Conservation (phyloP, 1,139 yeast genomes). For the Debaryomycetaceae sp. region DNA sequence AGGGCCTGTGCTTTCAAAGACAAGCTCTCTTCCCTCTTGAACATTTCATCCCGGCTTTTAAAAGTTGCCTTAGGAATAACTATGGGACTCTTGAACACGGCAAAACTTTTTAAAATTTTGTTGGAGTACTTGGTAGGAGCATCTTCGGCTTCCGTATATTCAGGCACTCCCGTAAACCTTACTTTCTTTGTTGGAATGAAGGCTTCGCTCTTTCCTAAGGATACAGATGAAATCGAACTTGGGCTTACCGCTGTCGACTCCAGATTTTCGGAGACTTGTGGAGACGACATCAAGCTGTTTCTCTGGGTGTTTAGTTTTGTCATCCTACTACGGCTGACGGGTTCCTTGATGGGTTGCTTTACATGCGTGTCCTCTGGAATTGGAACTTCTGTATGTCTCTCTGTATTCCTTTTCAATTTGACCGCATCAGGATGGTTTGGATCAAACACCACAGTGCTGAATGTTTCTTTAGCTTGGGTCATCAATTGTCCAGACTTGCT, state of each 20-base stretch:
- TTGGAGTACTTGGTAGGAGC: slow-evolving; percentile 49
- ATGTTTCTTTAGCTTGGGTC: slow-evolving; percentile 37
- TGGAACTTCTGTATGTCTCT: background rate
- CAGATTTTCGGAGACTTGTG: background rate
- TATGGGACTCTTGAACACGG: slow-evolving; percentile 31
- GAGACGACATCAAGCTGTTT: slow-evolving; percentile 21
- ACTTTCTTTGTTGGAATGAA: slow-evolving; percentile 33
- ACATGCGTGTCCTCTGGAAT: slow-evolving; percentile 3
- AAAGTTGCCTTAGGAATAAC: slow-evolving; percentile 18
- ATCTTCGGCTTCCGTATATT: slow-evolving; percentile 52
- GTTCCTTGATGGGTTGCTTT: slow-evolving; percentile 19
- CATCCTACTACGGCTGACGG: slow-evolving; percentile 12
- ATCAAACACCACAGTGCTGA: slow-evolving; percentile 38
- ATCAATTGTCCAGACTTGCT: slow-evolving; percentile 37
- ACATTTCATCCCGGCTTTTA: slow-evolving; percentile 40
- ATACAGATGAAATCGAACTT: slow-evolving; percentile 6
- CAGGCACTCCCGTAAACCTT: slow-evolving; percentile 51
- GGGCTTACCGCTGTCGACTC: slow-evolving; percentile 6
- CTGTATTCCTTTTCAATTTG: slow-evolving; percentile 18
- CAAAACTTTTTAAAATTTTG: slow-evolving; percentile 46
- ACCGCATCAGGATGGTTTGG: slow-evolving; percentile 36
- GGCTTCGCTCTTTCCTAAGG: slow-evolving; percentile 7
- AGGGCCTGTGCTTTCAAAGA: slow-evolving; percentile 27
- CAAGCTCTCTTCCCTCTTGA: slow-evolving; percentile 52
- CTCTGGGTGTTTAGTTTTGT: slow-evolving; percentile 32